A percentile compares a stretch with the other conserved stretches of the same genome.
phyloP scores from a whole-genome alignment of 202 grass and related monocot species.

The Panicum hallii region DNA sequence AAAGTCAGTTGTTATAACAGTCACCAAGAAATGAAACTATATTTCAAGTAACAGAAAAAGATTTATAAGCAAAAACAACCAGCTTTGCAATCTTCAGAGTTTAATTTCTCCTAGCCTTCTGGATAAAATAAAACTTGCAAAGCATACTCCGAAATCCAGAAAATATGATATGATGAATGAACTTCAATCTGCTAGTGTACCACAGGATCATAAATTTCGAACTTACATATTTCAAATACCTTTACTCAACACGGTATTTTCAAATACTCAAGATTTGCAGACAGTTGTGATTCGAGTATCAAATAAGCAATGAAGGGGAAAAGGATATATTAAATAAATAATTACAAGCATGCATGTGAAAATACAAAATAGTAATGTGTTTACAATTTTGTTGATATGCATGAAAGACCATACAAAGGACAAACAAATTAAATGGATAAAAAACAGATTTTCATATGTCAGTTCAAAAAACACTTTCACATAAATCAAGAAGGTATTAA shows the following conservation, averaged over 20 bases:
- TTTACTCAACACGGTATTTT: neutral
- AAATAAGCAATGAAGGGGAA: neutral
- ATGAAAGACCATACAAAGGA: neutral
- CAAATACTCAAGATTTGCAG: neutral
- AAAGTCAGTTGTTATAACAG: neutral
- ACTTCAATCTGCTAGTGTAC: conserved; percentile 7
- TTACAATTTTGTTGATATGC: neutral
- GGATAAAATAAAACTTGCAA: neutral
- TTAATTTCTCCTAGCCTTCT: neutral
- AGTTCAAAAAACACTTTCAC: neutral
- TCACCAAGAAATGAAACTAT: conserved; percentile 3
- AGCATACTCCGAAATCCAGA: neutral
- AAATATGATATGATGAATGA: conserved; percentile 8
- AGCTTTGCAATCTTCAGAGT: neutral
- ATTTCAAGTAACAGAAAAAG: neutral
- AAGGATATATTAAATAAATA: neutral
- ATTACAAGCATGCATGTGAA: neutral
- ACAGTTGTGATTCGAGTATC: neutral
- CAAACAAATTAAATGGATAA: neutral
- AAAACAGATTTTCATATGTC: neutral
- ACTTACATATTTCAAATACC: conserved; percentile 12
- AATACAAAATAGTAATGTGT: conserved; percentile 27
- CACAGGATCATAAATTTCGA: neutral
- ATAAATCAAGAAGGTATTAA: neutral
- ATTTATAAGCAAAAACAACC: conserved; percentile 11